Conservation (phyloP, 768 basidiomycete species). For the Leccinellum rugosiceps region DNA sequence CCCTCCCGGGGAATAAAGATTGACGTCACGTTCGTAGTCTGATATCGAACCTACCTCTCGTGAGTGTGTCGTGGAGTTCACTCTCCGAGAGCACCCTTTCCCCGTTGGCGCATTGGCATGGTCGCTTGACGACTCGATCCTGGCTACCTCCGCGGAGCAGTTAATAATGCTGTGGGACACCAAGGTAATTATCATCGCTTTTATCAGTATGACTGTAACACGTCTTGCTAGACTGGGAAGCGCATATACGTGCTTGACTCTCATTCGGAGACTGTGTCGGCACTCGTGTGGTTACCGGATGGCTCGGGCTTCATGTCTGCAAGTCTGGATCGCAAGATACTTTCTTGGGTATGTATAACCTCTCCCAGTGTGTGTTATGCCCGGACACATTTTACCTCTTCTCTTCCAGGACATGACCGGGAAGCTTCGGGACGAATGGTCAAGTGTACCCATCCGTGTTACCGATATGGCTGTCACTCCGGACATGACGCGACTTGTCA, state of each 20-base stretch:
- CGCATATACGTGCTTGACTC: conserved; percentile 62
- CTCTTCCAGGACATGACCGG: conserved; percentile 67
- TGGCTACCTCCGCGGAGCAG: conserved; percentile 82
- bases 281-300: conserved; percentile 86
- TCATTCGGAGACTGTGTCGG: conserved; percentile 81
- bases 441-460: conserved; percentile 69
- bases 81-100: conserved; percentile 74
- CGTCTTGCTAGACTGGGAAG: conserved; percentile 60
- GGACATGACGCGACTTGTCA: conserved; percentile 77
- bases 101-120: conserved; percentile 82
- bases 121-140: conserved; percentile 83
- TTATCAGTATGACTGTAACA: conserved; percentile 3
- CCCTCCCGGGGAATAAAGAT: conserved; percentile 1
- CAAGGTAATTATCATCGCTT: conserved; percentile 49
- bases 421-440: conserved; percentile 67
- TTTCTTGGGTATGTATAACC: conserved; percentile 66
- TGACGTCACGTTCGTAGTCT: conserved; percentile 31
- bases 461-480: conserved; percentile 86
- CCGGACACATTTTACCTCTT: conserved; percentile 8
- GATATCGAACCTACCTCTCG: conserved; percentile 48
- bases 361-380: background rate
- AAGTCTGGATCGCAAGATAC: conserved; percentile 79
- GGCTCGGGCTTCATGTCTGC: conserved; percentile 88
- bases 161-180: conserved; percentile 88
- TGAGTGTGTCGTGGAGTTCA: conserved; percentile 57